A percentile compares a stretch with the other conserved stretches of the same genome.
Conservation (phyloP, 2,329 filamentous ascomycete species). For the Didymella glomerata region DNA sequence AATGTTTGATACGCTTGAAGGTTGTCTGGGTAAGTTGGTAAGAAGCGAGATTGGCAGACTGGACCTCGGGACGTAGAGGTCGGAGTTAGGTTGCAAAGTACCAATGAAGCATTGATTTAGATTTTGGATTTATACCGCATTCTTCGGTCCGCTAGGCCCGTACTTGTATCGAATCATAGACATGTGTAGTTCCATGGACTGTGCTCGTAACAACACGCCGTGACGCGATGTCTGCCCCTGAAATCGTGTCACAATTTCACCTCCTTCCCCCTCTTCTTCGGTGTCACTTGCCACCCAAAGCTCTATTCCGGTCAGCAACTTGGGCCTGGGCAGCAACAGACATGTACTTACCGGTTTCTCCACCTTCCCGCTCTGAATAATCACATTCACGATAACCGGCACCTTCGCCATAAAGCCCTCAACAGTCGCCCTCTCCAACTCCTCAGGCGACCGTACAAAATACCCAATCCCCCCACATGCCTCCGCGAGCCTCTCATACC, state of each 20-base stretch:
- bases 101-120: too few relatives aligned
- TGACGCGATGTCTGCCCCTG: neutral
- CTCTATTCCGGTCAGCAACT: neutral
- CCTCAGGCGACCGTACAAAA: constrained; percentile 61
- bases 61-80: too few relatives aligned
- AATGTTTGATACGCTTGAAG: neutral
- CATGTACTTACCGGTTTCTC: constrained; percentile 22
- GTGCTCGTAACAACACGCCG: too few relatives aligned
- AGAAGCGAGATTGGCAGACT: too few relatives aligned
- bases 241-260: neutral
- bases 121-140: too few relatives aligned
- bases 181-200: too few relatives aligned
- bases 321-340: too few relatives aligned
- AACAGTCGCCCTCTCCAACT: constrained; percentile 60
- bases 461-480: constrained; percentile 64
- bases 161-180: too few relatives aligned
- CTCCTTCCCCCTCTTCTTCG: neutral
- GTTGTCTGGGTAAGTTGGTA: too few relatives aligned
- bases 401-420: constrained; percentile 59
- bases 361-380: constrained; percentile 58
- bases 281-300: constrained; percentile 7
- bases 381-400: constrained; percentile 64
- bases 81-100: too few relatives aligned
- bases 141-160: too few relatives aligned
- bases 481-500: constrained; percentile 64